Evolutionary conservation across 345 rosid genomes (phyloP).

Genomic region (Anastatica hierochuntica): DNA sequence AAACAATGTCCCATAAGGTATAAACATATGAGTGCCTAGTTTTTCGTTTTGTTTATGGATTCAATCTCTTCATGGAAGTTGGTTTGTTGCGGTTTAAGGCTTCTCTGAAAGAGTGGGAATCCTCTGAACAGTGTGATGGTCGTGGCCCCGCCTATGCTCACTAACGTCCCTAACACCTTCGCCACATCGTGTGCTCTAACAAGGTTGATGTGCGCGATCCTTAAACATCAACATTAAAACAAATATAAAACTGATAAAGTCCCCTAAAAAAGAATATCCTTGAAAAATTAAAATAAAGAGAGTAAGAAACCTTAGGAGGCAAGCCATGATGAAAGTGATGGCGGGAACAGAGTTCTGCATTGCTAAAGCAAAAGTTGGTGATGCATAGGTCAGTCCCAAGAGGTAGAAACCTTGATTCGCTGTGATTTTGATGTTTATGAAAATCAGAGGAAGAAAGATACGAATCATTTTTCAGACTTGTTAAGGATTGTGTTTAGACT

Average conservation of each 20-base stretch:
- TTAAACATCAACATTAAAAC: slow-evolving; percentile 6
- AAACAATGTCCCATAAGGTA: slow-evolving; percentile 60
- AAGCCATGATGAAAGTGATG: slow-evolving; percentile 75
- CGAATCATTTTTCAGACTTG: too few species aligned
- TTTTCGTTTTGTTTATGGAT: too few species aligned
- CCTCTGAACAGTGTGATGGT: slow-evolving; percentile 60
- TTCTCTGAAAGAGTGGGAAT: slow-evolving; percentile 39
- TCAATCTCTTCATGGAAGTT: too few species aligned
- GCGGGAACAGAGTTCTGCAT: slow-evolving; percentile 83
- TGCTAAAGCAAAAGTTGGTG: slow-evolving; percentile 77
- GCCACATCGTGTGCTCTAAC: slow-evolving; percentile 49
- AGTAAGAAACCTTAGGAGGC: slow-evolving; percentile 39
- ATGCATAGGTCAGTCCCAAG: slow-evolving; percentile 49
- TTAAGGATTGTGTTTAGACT: background rate
- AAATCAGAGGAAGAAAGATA: too few species aligned
- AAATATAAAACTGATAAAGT: too few species aligned
- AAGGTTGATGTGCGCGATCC: slow-evolving; percentile 45
- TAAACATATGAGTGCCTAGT: slow-evolving; percentile 58
- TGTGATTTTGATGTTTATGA: slow-evolving; percentile 39
- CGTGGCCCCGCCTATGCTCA: slow-evolving; percentile 64
- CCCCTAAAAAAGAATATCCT: too few species aligned
- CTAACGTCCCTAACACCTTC: slow-evolving; percentile 49
- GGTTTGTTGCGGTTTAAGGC: background rate
- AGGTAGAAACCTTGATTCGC: slow-evolving; percentile 78
- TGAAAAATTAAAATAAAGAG: too few species aligned